Evolutionary conservation across 441 rosid genomes (phyloP), one percentile per base, ranked within the genome.

Genomic region (Codiaeum variegatum): DNA sequence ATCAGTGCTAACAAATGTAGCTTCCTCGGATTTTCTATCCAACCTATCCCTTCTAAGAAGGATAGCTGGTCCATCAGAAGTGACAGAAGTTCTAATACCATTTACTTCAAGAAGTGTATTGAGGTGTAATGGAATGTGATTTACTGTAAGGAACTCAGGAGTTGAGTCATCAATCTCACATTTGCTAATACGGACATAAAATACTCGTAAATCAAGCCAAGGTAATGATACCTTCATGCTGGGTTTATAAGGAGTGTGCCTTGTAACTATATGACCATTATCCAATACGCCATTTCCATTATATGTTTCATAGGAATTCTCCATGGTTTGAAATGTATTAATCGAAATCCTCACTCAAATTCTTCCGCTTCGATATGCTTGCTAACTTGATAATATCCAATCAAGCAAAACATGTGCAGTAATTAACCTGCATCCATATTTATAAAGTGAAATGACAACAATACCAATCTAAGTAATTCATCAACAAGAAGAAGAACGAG

Each of bases 1-100:
- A 70, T 91, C 90, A 3, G 95, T 93, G 79, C 93, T 86, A 7
- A 91, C 92, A 71, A 88, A 93, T 40, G 97, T 93, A 62, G 88
- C 92, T 78, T 91, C 97, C 71, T 87, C 93, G 0, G 92, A 86
- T 80, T 80, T 85, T 82, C 87, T 93, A 71, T 88, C 93, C 7
- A 85, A 76, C 64, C 93, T 81, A 77, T 88, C 98, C 73, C 95
- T 83, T 74, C 92, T 84, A 61, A 91, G 92, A 80, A 81, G 75
- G 21, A 85, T 81, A 10, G 86, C 79, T 70, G 84, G 77, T 8
- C 86, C 97, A 70, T 80, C 88, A 0, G 84, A 84, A 64, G 77
- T 79, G 38, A 82, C 68, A 60, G 87, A 62, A 75, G 75, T 83
- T 67, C 91, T 83, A 67, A 74, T 81, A 74, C 97, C 95, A 76